Evolutionary conservation across 1,284 basidiomycete species (phyloP).

Genomic region (Cerioporus squamosus): DNA sequence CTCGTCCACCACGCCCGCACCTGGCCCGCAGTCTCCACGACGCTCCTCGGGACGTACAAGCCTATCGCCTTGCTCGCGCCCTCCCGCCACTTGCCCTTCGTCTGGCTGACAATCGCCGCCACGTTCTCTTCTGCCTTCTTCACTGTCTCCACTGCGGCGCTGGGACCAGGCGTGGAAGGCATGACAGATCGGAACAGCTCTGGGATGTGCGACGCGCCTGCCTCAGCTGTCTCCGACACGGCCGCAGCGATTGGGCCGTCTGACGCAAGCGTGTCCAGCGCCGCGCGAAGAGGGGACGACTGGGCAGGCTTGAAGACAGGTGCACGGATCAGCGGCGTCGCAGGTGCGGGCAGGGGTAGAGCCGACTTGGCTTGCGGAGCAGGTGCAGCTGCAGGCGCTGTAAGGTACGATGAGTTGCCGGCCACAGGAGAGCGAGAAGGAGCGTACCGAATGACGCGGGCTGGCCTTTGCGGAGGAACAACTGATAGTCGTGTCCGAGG

Average conservation of each 20-base stretch:
- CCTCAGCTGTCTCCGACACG: constrained; percentile 49
- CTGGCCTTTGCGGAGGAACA: constrained; percentile 55
- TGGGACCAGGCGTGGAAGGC: constrained; percentile 34
- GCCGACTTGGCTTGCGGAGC: constrained; percentile 25
- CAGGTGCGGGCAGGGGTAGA: constrained; percentile 31
- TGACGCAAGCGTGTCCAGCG: constrained; percentile 59
- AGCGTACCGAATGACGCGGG: constrained; percentile 37
- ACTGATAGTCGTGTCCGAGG: constrained; percentile 69
- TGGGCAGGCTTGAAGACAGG: constrained; percentile 48
- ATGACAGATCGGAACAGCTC: constrained; percentile 61
- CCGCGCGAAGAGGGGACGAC: constrained; percentile 50
- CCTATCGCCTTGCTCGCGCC: constrained; percentile 8
- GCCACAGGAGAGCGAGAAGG: neutral
- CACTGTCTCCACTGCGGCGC: constrained; percentile 20
- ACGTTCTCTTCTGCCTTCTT: constrained; percentile 31
- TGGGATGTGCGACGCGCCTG: constrained; percentile 51
- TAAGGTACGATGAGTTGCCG: neutral
- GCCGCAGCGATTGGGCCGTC: constrained; percentile 59
- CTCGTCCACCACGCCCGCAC: constrained; percentile 57
- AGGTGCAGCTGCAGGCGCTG: constrained; percentile 30
- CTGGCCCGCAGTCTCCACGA: constrained; percentile 29
- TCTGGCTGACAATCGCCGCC: constrained; percentile 15
- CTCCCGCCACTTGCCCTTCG: constrained; percentile 25
- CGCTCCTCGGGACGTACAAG: constrained; percentile 36
- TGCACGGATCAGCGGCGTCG: constrained; percentile 50